Percentiles rank a stretch among this genome's conserved stretches.
Evolutionary conservation across 1,139 yeast species (phyloP).

Genomic region (Candida sp.): DNA sequence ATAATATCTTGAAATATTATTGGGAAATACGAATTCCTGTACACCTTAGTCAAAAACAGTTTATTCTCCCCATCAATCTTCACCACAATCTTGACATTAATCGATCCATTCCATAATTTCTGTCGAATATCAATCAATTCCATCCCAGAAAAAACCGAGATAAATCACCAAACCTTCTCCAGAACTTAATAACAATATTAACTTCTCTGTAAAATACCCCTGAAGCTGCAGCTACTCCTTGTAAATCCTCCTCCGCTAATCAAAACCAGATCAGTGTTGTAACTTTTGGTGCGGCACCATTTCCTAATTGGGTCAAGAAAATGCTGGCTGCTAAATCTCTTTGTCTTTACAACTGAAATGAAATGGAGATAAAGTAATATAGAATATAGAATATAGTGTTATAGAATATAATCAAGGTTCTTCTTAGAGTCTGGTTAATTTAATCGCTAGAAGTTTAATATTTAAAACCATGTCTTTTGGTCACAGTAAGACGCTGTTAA

Average conservation of each 20-base stretch:
- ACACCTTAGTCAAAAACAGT: conserved; percentile 20
- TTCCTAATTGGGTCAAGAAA: neutral
- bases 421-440: too few species aligned
- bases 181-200: too few species aligned
- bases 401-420: too few species aligned
- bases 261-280: neutral
- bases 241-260: neutral
- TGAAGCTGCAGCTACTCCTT: neutral
- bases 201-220: too few species aligned
- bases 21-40: conserved; percentile 60
- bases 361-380: neutral
- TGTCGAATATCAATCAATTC: conserved; percentile 21
- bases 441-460: too few species aligned
- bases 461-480: neutral
- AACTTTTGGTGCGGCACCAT: neutral
- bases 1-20: conserved; percentile 38
- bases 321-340: neutral
- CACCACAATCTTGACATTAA: conserved; percentile 41
- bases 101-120: conserved; percentile 55
- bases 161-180: neutral
- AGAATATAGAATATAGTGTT: too few species aligned
- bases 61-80: conserved; percentile 4
- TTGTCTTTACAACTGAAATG: neutral
- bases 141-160: neutral
- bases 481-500: neutral